phyloP scores from a whole-genome alignment of 352 stramenopile genomes.

The Phytophthora citrophthora region DNA sequence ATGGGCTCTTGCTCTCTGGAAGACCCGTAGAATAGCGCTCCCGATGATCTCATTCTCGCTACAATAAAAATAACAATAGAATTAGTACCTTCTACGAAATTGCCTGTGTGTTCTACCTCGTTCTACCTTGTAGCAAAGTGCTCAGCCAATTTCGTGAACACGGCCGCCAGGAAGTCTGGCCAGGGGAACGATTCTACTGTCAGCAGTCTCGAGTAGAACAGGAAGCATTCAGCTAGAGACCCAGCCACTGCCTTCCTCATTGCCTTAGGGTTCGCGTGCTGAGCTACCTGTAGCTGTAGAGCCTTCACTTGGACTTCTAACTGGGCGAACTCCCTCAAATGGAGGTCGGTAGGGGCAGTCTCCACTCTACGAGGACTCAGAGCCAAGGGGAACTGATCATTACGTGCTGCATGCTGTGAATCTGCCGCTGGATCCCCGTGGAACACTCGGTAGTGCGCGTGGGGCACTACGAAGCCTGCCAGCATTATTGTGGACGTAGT shows the following conservation, averaged over 20 bases:
- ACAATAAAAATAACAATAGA: not conserved
- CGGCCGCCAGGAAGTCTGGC: slow-evolving; percentile 64
- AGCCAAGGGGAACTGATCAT: slow-evolving; percentile 40
- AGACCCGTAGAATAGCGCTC: slow-evolving; percentile 51
- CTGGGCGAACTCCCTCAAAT: slow-evolving; percentile 62
- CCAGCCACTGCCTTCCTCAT: slow-evolving; percentile 28
- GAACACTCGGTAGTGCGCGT: slow-evolving; percentile 68
- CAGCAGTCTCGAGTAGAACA: slow-evolving; percentile 60
- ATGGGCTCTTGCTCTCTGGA: slow-evolving; percentile 43
- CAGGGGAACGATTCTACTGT: slow-evolving; percentile 65
- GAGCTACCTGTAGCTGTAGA: slow-evolving; percentile 43
- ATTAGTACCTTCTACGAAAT: slow-evolving; percentile 6
- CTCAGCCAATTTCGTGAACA: slow-evolving; percentile 61
- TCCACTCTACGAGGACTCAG: slow-evolving; percentile 19
- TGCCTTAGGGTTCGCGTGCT: slow-evolving; percentile 7
- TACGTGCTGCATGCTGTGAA: slow-evolving; percentile 29
- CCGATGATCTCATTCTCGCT: slow-evolving; percentile 48
- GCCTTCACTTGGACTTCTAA: slow-evolving; percentile 69
- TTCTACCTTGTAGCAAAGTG: slow-evolving; percentile 54
- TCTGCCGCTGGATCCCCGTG: slow-evolving; percentile 47
- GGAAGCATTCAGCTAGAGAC: slow-evolving; percentile 50
- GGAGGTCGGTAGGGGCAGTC: slow-evolving; percentile 44
- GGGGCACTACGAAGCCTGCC: slow-evolving; percentile 48
- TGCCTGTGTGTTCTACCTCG: slow-evolving; percentile 2
- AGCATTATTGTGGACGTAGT: slow-evolving; percentile 32